Conservation (phyloP, 768 basidiomycete species). For the Pleurotus platypus region DNA sequence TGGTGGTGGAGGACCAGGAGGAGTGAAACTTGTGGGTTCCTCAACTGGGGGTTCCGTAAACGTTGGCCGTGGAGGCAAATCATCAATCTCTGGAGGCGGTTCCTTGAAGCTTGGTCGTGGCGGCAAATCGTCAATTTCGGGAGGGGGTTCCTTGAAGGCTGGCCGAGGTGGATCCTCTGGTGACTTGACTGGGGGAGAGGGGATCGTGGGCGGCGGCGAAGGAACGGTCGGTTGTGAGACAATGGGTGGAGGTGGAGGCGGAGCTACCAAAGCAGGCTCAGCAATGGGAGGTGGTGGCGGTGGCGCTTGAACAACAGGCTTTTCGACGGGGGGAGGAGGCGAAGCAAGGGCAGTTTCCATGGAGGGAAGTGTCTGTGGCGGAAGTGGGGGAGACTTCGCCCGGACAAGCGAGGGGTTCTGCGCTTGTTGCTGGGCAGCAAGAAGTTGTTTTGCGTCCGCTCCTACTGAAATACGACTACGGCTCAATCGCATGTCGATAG, state of each 20-base stretch:
- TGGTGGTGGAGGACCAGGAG: conserved; percentile 29
- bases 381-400: conserved; percentile 31
- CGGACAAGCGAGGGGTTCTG: conserved; percentile 45
- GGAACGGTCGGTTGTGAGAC: conserved; percentile 15
- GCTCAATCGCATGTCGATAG: conserved; percentile 85
- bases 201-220: conserved; percentile 19
- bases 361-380: conserved; percentile 11
- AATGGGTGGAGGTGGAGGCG: conserved; percentile 17
- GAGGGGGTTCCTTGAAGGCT: conserved; percentile 60
- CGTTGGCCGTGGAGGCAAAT: conserved; percentile 34
- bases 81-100: conserved; percentile 57
- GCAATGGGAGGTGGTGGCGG: conserved; percentile 11
- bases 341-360: conserved; percentile 13
- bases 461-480: conserved; percentile 72
- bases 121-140: conserved; percentile 45
- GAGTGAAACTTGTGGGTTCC: conserved; percentile 19
- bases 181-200: conserved; percentile 24
- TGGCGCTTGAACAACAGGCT: conserved; percentile 7
- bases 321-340: conserved; percentile 16
- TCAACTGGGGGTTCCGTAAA: conserved; percentile 36
- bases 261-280: conserved; percentile 15
- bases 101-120: conserved; percentile 49
- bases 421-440: conserved; percentile 66
- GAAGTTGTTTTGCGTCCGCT: conserved; percentile 64
- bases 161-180: conserved; percentile 30